These are phyloP conservation scores for Phytomonas francai DNA, from an alignment of 208 protist genomes.

Conservation along the genomic window DNA sequence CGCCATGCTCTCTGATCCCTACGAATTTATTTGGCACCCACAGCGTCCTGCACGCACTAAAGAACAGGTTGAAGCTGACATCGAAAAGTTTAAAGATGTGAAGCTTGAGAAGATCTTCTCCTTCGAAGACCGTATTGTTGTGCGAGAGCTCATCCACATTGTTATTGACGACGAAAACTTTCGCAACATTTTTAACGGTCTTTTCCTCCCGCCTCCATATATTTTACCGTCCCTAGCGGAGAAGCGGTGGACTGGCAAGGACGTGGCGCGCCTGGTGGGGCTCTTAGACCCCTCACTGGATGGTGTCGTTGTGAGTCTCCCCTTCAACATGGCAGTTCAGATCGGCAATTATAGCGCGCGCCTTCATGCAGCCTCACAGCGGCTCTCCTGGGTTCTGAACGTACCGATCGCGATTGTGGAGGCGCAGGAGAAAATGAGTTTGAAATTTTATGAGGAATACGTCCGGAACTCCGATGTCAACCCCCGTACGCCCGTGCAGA, in stretches of 20 bases:
- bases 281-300: constrained; percentile 38
- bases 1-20: constrained; percentile 7
- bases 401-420: constrained; percentile 58
- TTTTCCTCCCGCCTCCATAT: constrained; percentile 65
- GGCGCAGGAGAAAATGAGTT: constrained; percentile 24
- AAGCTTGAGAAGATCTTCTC: constrained; percentile 15
- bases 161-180: constrained; percentile 35
- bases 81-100: background rate
- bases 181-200: constrained; percentile 52
- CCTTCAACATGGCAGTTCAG: constrained; percentile 54
- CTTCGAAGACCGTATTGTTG: constrained; percentile 50
- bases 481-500: constrained; percentile 13
- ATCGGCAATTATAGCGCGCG: constrained; percentile 61
- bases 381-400: constrained; percentile 59
- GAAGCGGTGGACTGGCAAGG: constrained; percentile 25
- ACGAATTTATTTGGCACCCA: constrained; percentile 51
- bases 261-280: constrained; percentile 31
- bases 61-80: constrained; percentile 17
- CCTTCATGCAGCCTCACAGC: constrained; percentile 46
- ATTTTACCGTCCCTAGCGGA: constrained; percentile 13
- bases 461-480: background rate
- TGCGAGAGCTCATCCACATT: constrained; percentile 53
- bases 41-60: constrained; percentile 24
- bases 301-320: constrained; percentile 42
- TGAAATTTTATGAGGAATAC: background rate